phyloP scores from a whole-genome alignment of 2,329 filamentous ascomycete species.

The Alternaria sp. region DNA sequence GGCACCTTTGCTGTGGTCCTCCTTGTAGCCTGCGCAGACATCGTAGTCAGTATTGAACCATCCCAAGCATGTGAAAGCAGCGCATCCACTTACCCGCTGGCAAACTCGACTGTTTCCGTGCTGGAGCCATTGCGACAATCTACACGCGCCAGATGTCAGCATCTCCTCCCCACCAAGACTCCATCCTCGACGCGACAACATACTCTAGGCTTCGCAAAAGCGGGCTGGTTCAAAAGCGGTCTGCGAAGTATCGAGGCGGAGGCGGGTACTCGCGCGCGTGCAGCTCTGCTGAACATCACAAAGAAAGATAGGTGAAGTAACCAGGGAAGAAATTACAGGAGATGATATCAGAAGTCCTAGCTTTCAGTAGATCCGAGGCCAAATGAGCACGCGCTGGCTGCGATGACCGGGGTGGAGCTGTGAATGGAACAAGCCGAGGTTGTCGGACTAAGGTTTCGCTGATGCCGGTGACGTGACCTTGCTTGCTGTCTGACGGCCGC shows the following conservation, averaged over 20 bases:
- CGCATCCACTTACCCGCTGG: constrained; percentile 51
- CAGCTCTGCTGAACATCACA: constrained; percentile 51
- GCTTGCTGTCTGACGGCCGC: constrained; percentile 4
- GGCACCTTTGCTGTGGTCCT: constrained; percentile 77
- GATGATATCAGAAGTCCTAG: constrained; percentile 20
- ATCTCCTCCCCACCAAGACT: not conserved
- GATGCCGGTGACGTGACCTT: constrained; percentile 11
- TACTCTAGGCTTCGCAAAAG: constrained; percentile 37
- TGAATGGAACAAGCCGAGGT: constrained; percentile 15
- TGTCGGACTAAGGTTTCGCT: constrained; percentile 22
- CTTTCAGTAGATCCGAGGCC: constrained; percentile 29
- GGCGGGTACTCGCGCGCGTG: constrained; percentile 47
- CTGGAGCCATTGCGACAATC: constrained; percentile 46
- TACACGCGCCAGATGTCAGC: constrained; percentile 21
- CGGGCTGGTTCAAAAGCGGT: constrained; percentile 34
- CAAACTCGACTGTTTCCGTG: constrained; percentile 53
- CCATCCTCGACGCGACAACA: constrained; percentile 1
- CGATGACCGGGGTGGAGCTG: constrained; percentile 20
- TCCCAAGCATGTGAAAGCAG: constrained; percentile 19
- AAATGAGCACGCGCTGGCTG: constrained; percentile 27
- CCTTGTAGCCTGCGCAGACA: constrained; percentile 69
- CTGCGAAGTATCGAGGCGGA: constrained; percentile 47
- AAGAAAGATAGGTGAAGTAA: constrained; percentile 14
- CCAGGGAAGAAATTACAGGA: constrained; percentile 12
- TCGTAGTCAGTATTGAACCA: constrained; percentile 2